phyloP scores from a whole-genome alignment of 2,329 filamentous ascomycete genomes.

The Claviceps cyperi region DNA sequence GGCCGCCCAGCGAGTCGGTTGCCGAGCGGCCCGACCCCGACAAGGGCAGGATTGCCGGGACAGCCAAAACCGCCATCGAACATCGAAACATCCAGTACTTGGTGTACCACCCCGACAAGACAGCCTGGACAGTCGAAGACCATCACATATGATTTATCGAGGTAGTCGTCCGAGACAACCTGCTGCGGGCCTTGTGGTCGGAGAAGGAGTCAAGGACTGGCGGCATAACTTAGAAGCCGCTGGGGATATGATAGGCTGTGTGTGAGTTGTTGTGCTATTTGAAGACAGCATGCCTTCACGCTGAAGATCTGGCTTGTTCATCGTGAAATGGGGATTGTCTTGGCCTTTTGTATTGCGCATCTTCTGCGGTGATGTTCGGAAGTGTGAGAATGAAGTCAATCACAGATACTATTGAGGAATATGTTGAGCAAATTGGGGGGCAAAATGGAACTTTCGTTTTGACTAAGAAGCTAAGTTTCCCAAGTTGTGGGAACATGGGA shows the following conservation, averaged over 20 bases:
- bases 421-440: too few relatives aligned
- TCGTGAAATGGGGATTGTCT: background rate
- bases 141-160: slow-evolving; percentile 25
- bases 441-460: too few relatives aligned
- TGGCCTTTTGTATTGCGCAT: background rate
- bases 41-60: slow-evolving; percentile 17
- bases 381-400: too few relatives aligned
- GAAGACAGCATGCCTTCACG: background rate
- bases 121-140: slow-evolving; percentile 21
- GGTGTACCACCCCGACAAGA: slow-evolving; percentile 23
- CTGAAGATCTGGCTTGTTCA: background rate
- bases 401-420: too few relatives aligned
- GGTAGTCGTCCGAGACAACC: slow-evolving; percentile 20
- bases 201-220: too few relatives aligned
- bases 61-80: slow-evolving; percentile 18
- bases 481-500: too few relatives aligned
- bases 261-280: background rate
- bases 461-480: too few relatives aligned
- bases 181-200: slow-evolving; percentile 19
- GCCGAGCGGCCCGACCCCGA: slow-evolving; percentile 21
- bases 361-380: background rate
- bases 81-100: slow-evolving; percentile 12
- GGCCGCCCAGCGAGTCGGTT: slow-evolving; percentile 1
- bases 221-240: too few relatives aligned
- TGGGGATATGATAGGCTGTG: slow-evolving; percentile 8